Conservation (phyloP, 1,284 basidiomycete genomes). For the Trichosporon sp. region DNA sequence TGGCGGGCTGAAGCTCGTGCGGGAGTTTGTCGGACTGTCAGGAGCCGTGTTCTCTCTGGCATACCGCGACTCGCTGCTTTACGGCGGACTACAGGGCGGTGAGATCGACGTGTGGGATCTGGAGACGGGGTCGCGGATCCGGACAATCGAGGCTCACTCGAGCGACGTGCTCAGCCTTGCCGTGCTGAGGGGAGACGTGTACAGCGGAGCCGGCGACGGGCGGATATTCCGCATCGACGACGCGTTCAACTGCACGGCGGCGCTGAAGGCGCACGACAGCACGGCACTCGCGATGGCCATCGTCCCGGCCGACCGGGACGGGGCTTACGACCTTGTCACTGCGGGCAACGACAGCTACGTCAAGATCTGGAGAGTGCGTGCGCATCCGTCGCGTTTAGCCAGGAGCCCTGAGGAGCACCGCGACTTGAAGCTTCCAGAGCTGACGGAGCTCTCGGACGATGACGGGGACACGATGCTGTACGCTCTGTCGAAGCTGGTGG, state of each 20-base stretch:
- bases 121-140: constrained; percentile 80
- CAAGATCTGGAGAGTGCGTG: constrained; percentile 62
- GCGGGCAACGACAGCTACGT: constrained; percentile 82
- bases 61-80: constrained; percentile 75
- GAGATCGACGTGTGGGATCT: constrained; percentile 89
- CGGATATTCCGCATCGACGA: constrained; percentile 78
- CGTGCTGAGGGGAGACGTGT: constrained; percentile 73
- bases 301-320: constrained; percentile 32
- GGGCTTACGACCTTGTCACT: constrained; percentile 64
- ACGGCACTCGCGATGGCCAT: constrained; percentile 78
- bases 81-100: constrained; percentile 91
- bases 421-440: constrained; percentile 24
- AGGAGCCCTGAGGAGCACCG: background rate
- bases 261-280: constrained; percentile 76
- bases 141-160: constrained; percentile 82
- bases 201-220: constrained; percentile 80
- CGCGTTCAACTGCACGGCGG: constrained; percentile 77
- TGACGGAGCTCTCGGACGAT: constrained; percentile 38
- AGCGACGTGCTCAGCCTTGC: constrained; percentile 81
- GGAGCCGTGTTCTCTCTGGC: constrained; percentile 74
- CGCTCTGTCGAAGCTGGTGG: constrained; percentile 81
- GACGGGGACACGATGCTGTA: constrained; percentile 60
- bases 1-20: constrained; percentile 43
- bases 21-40: constrained; percentile 41
- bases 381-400: background rate